These are phyloP conservation scores for Fusarium anthophilum DNA, from an alignment of 2,329 filamentous ascomycete species.

Conservation along the genomic window DNA sequence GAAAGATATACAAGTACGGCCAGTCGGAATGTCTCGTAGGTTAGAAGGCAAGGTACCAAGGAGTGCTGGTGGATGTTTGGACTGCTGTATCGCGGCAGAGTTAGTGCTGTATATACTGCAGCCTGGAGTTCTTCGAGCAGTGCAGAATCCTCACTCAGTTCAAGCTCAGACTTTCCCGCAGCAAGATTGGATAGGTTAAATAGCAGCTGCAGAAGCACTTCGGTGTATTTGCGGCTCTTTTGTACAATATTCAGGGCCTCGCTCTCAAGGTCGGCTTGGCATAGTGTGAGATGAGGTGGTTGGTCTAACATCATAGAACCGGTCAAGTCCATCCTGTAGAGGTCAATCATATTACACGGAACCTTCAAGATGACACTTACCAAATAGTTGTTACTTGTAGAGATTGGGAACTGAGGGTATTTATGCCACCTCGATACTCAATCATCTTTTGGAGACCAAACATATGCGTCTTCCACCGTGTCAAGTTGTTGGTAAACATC, in stretches of 20 bases:
- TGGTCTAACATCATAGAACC: not conserved
- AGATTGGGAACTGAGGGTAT: not conserved
- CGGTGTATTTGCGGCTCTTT: rapidly evolving
- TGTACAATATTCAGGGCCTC: rapidly evolving
- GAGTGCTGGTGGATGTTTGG: rapidly evolving
- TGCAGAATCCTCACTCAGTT: not conserved
- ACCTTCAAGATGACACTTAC: not conserved
- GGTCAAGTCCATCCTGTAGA: not conserved
- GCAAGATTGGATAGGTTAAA: not conserved
- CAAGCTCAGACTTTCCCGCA: not conserved
- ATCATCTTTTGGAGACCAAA: not conserved
- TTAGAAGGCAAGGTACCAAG: rapidly evolving
- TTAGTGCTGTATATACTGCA: not conserved
- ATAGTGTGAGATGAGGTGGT: not conserved
- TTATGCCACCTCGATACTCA: not conserved
- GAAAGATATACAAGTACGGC: not conserved
- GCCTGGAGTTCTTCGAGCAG: rapidly evolving
- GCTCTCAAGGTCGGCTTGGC: not conserved
- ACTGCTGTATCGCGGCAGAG: not conserved
- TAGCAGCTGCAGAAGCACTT: rapidly evolving
- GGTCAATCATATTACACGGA: rapidly evolving
- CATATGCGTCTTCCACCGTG: not conserved
- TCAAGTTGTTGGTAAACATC: not conserved
- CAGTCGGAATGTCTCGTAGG: not conserved
- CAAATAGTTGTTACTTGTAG: not conserved